phyloP scores from a whole-genome alignment of 768 basidiomycete genomes.

The Mycena kentingensis region DNA sequence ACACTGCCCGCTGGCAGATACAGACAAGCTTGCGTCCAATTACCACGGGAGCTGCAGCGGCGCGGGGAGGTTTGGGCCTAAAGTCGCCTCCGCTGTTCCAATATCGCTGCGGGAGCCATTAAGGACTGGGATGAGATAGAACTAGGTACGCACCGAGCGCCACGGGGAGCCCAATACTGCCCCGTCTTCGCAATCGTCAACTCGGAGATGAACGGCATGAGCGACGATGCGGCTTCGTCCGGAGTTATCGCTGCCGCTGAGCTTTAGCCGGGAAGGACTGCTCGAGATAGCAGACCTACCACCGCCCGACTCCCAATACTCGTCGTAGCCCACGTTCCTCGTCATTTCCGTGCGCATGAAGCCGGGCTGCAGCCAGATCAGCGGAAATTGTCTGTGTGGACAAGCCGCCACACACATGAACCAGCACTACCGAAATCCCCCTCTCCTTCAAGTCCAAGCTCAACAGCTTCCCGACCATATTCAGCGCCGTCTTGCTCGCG shows the following conservation, averaged over 20 bases:
- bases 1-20: too few relatives aligned
- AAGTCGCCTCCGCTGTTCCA: conserved; percentile 42
- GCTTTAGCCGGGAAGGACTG: not conserved
- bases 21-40: too few relatives aligned
- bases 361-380: conserved; percentile 36
- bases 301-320: conserved; percentile 46
- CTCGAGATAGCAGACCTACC: conserved; percentile 28
- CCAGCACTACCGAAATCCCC: conserved; percentile 42
- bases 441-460: conserved; percentile 40
- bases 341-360: conserved; percentile 53
- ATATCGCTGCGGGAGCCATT: conserved; percentile 37
- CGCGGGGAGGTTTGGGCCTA: conserved; percentile 42
- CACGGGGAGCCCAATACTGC: conserved; percentile 49
- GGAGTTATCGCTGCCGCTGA: conserved; percentile 43
- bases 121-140: not conserved
- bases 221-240: conserved; percentile 40
- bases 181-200: conserved; percentile 39
- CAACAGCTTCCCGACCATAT: conserved; percentile 50
- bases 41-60: conserved; percentile 46
- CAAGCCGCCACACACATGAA: conserved; percentile 43
- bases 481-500: conserved; percentile 48
- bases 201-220: conserved; percentile 39
- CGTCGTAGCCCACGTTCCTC: conserved; percentile 44
- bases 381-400: not conserved
- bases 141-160: conserved; percentile 31